A percentile compares a stretch with the other conserved stretches of the same genome.
Evolutionary conservation across 345 rosid species (phyloP).

Genomic region (Sisymbrium irio): DNA sequence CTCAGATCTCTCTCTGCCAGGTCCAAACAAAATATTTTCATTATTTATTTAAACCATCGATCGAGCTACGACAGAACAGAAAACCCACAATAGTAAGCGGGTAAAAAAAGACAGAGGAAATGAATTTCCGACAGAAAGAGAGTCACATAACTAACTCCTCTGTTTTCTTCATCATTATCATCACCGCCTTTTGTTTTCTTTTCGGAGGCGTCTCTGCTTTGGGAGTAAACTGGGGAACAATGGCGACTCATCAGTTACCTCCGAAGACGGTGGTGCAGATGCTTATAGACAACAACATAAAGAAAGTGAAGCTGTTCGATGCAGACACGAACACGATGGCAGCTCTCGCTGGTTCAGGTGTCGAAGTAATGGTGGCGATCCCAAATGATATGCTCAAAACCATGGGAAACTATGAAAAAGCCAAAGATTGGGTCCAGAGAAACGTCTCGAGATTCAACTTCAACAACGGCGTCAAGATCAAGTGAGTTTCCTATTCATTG

Average conservation of each 20-base stretch:
- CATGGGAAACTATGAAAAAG: slow-evolving; percentile 55
- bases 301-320: slow-evolving; percentile 88
- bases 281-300: slow-evolving; percentile 70
- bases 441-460: slow-evolving; percentile 67
- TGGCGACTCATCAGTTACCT: slow-evolving; percentile 62
- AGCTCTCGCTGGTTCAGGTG: slow-evolving; percentile 67
- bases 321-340: slow-evolving; percentile 62
- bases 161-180: neutral
- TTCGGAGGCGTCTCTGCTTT: slow-evolving; percentile 44
- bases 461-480: slow-evolving; percentile 73
- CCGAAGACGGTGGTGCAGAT: slow-evolving; percentile 67
- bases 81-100: neutral
- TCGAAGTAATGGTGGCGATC: slow-evolving; percentile 95
- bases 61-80: neutral
- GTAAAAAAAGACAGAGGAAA: neutral
- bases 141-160: neutral
- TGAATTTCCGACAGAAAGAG: slow-evolving; percentile 8
- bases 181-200: neutral
- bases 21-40: neutral
- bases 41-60: slow-evolving; percentile 5
- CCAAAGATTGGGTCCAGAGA: slow-evolving; percentile 66
- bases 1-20: slow-evolving; percentile 19
- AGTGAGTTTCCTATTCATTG: slow-evolving; percentile 41
- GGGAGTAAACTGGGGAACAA: slow-evolving; percentile 96
- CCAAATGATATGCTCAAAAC: slow-evolving; percentile 78